Percentiles rank a stretch among this genome's conserved stretches.
Conservation (phyloP, 2,329 filamentous ascomycete genomes). For the Parafenestella ontariensis region DNA sequence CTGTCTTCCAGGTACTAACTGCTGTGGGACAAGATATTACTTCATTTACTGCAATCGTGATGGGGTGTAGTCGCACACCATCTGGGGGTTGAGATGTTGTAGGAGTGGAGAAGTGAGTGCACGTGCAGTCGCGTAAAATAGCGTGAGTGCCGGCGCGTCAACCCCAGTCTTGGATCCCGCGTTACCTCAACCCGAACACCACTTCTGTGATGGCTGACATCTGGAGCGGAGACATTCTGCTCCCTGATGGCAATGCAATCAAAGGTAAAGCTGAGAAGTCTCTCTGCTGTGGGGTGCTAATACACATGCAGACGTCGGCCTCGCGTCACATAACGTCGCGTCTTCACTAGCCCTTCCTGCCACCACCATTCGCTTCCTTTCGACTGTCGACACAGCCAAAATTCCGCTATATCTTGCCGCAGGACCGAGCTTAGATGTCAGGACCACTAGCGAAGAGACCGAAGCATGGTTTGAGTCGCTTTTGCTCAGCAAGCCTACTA, state of each 20-base stretch:
- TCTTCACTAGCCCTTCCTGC: conserved; percentile 22
- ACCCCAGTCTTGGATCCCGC: conserved; percentile 1
- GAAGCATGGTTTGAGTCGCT: conserved; percentile 51
- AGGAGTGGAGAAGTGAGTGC: background rate
- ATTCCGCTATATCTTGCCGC: conserved; percentile 52
- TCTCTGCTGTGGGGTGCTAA: background rate
- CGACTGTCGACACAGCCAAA: conserved; percentile 48
- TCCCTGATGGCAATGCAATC: conserved; percentile 33
- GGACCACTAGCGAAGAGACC: conserved; percentile 42
- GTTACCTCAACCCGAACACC: background rate
- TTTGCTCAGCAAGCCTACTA: conserved; percentile 33
- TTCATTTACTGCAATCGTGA: no score
- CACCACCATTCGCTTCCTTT: conserved; percentile 43
- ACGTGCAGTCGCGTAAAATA: conserved; percentile 22
- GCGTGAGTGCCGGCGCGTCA: conserved; percentile 22
- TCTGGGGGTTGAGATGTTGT: no score
- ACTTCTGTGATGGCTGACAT: conserved; percentile 37
- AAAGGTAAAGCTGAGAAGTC: conserved; percentile 21
- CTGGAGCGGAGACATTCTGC: conserved; percentile 44
- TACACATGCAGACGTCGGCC: conserved; percentile 31
- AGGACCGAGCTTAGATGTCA: conserved; percentile 49
- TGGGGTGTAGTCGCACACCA: no score
- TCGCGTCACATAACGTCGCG: conserved; percentile 31
- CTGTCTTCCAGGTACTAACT: background rate
- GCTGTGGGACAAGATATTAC: no score